Conservation (phyloP, 2,329 filamentous ascomycete genomes). For the Sphaerulina vaccinii region DNA sequence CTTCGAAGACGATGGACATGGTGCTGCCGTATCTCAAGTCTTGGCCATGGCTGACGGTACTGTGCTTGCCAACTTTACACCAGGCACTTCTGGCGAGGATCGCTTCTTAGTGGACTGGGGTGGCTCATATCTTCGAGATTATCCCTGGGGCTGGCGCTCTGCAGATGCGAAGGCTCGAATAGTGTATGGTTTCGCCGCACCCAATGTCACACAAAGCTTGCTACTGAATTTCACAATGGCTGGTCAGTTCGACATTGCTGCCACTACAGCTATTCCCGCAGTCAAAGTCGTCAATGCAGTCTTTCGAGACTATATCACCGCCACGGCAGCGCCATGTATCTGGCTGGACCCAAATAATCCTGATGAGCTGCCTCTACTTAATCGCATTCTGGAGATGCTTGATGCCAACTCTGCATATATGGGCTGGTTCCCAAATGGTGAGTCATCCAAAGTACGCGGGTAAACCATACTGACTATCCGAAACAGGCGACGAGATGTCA, state of each 20-base stretch:
- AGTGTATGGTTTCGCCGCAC: not conserved
- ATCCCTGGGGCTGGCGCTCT: slow-evolving; percentile 3
- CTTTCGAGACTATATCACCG: slow-evolving; percentile 8
- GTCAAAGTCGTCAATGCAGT: slow-evolving; percentile 1
- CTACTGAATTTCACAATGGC: not conserved
- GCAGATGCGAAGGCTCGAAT: not conserved
- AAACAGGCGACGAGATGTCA: slow-evolving; percentile 9
- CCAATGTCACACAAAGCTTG: not conserved
- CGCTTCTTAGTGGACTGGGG: slow-evolving; percentile 1
- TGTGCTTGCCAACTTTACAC: not conserved
- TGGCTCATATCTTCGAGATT: slow-evolving; percentile 1
- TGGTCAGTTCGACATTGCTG: not conserved
- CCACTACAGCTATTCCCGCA: not conserved
- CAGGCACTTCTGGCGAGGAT: slow-evolving; percentile 1
- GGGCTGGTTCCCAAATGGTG: slow-evolving; percentile 11
- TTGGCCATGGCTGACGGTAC: not conserved
- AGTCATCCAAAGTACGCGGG: no score
- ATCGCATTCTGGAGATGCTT: not conserved
- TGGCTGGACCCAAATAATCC: slow-evolving; percentile 12
- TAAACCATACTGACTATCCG: no score
- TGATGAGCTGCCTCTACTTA: slow-evolving; percentile 4
- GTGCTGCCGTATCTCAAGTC: not conserved
- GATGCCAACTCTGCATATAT: slow-evolving; percentile 9
- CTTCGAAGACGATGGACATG: slow-evolving; percentile 4
- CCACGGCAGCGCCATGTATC: slow-evolving; percentile 7